Base-by-base conservation (phyloP, 768 basidiomycete species). In the Lactarius quietus region DNA sequence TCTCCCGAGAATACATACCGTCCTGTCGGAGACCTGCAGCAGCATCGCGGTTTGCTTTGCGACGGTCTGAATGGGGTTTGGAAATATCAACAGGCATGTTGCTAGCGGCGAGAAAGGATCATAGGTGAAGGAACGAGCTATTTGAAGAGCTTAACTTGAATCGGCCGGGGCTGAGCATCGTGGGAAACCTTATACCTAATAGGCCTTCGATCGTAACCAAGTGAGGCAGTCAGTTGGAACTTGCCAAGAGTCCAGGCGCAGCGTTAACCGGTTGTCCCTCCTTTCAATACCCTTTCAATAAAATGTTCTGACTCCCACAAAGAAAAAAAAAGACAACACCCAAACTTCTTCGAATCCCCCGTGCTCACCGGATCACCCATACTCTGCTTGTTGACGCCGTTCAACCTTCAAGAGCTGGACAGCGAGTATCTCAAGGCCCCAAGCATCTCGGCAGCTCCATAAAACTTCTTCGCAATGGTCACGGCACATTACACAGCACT, bases 41-140 rank as follows among this genome's bases (percentile, higher is more conserved):
- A 48, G 85, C 84, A 65, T 81, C 82, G 45, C 82, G 79, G 63
- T 77, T 80, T 2, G 78, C 66, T 54, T 80, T 79, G 56, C 85
- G 81, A 51, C 82, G 71, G 71, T 66, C 68, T 26, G 66, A 35
- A 57, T 80, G 84, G 35, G 76, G 70, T 71, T 83, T 84, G 23
- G 80, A 77, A 1, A 78, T 80, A 72, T 87, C 86, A 59, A 79
- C 80, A 41, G 86, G 84, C 86, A 87, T 87, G 41, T 58, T 57
- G 59, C 61, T 57, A 55, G 59, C 43, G 43, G 69, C 26, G 23
- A 43, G 54, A 23, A 55, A 23, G 35, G 61, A 26, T 41, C 43
- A 66, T 59, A 36, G 41, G 38, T 6, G 20, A 20, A 61, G 33
- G 60, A 38, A 23, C 26, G 36, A 43, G 14, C 26, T 61, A 65